Evolutionary conservation across 192 early-diverging fungal species (phyloP).

Genomic region (Powellomyces hirtus): DNA sequence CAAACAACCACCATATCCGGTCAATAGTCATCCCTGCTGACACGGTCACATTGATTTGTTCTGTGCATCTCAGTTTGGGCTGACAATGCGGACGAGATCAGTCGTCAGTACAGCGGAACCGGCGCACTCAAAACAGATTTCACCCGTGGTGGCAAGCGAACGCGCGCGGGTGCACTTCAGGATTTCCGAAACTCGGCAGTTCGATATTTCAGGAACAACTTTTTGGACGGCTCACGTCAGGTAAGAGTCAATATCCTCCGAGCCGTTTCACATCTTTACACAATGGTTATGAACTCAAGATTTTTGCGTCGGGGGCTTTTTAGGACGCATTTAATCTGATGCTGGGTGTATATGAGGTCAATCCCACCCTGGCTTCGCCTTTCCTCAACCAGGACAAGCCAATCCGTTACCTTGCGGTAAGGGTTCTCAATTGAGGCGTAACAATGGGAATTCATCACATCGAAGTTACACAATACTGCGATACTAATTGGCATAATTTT

Average conservation of each 20-base stretch:
- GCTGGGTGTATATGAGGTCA: slow-evolving; percentile 62
- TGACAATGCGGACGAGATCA: slow-evolving; percentile 94
- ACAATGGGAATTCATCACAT: not conserved
- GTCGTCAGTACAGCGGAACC: slow-evolving; percentile 89
- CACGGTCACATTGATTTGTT: not conserved
- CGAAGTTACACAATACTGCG: not conserved
- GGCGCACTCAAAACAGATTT: slow-evolving; percentile 98
- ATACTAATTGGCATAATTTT: not conserved
- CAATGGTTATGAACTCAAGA: not conserved
- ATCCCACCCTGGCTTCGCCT: slow-evolving; percentile 27
- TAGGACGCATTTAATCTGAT: slow-evolving; percentile 88
- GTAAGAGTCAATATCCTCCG: too few species aligned
- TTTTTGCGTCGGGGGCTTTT: not conserved
- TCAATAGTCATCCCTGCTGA: not conserved
- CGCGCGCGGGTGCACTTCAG: slow-evolving; percentile 72
- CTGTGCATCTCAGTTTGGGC: slow-evolving; percentile 78
- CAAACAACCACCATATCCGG: too few species aligned
- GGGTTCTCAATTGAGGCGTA: too few species aligned
- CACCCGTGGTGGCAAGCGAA: slow-evolving; percentile 91
- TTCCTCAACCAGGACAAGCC: slow-evolving; percentile 15
- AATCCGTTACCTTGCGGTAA: slow-evolving; percentile 24
- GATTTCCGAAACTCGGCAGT: slow-evolving; percentile 79
- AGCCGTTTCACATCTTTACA: too few species aligned
- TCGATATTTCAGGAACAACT: slow-evolving; percentile 94
- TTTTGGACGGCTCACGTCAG: slow-evolving; percentile 88